phyloP scores from a whole-genome alignment of 352 stramenopile species.

The Pythium biforme region DNA sequence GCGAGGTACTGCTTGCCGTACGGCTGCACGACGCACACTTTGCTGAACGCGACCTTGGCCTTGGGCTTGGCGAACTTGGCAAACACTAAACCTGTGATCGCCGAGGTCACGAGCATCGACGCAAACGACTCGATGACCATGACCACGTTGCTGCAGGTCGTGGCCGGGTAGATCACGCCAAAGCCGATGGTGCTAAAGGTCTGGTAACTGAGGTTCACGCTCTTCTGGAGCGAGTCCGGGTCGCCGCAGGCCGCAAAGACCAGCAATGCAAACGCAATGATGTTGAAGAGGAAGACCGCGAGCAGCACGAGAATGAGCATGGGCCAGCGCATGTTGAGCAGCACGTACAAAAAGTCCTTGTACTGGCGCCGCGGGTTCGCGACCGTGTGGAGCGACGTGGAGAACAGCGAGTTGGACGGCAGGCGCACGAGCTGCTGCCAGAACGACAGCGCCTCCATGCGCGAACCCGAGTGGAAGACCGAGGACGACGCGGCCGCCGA shows the following conservation, averaged over 20 bases:
- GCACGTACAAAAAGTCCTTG: constrained; percentile 84
- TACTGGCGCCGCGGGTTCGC: constrained; percentile 66
- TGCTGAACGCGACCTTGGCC: constrained; percentile 79
- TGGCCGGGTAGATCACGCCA: constrained; percentile 65
- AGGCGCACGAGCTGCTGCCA: constrained; percentile 71
- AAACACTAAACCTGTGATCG: constrained; percentile 80
- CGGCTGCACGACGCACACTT: constrained; percentile 71
- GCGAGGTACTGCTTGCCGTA: constrained; percentile 73
- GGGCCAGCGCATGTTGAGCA: constrained; percentile 81
- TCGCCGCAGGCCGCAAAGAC: constrained; percentile 53
- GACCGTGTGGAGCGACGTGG: constrained; percentile 48
- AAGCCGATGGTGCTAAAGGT: constrained; percentile 87
- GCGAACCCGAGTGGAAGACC: constrained; percentile 71
- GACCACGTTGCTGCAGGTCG: constrained; percentile 64
- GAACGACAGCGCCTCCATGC: constrained; percentile 59
- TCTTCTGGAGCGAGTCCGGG: constrained; percentile 49
- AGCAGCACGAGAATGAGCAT: constrained; percentile 67
- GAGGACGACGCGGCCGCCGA: constrained; percentile 20
- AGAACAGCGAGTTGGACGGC: constrained; percentile 71
- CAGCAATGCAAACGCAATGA: constrained; percentile 58
- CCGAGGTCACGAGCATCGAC: constrained; percentile 80
- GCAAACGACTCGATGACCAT: constrained; percentile 78
- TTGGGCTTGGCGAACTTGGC: constrained; percentile 81
- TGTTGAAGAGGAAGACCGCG: constrained; percentile 55
- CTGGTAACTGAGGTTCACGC: constrained; percentile 80